A percentile compares a stretch with the other conserved stretches of the same genome.
Conservation (phyloP, 495 filamentous ascomycete species). For the Talaromyces trachyspermus region DNA sequence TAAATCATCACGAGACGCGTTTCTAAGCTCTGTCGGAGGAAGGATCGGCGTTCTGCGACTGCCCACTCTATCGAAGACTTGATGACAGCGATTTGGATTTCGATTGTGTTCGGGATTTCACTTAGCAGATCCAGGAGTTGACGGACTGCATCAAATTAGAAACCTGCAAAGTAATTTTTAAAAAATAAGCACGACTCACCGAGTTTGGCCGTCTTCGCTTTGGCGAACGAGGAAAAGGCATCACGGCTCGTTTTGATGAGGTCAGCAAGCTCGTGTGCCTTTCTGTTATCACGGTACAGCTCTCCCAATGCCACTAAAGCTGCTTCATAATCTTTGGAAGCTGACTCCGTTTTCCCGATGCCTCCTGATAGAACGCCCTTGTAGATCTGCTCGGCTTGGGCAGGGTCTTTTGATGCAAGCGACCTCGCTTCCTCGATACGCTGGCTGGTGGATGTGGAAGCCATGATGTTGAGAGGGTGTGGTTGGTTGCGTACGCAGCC, state of each 20-base stretch:
- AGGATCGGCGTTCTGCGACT: slow-evolving; percentile 80
- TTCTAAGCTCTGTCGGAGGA: slow-evolving; percentile 96
- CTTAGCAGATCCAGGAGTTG: slow-evolving; percentile 95
- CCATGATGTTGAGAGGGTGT: slow-evolving; percentile 32
- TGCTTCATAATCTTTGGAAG: slow-evolving; percentile 79
- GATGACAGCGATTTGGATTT: slow-evolving; percentile 87
- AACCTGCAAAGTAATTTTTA: not conserved
- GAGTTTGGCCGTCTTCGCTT: slow-evolving; percentile 97
- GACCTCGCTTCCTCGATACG: slow-evolving; percentile 79
- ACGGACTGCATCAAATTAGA: slow-evolving; percentile 56
- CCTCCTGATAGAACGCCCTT: slow-evolving; percentile 80
- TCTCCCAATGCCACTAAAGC: slow-evolving; percentile 80
- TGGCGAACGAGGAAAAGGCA: slow-evolving; percentile 89
- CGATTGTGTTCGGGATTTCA: slow-evolving; percentile 83
- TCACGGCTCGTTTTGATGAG: slow-evolving; percentile 86
- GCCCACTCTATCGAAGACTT: slow-evolving; percentile 99
- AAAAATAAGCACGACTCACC: slow-evolving; percentile 48
- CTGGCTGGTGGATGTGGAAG: slow-evolving; percentile 43
- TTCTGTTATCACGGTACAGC: slow-evolving; percentile 85
- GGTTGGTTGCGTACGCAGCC: not conserved
- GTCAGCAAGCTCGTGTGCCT: slow-evolving; percentile 79
- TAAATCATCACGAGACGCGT: slow-evolving; percentile 88
- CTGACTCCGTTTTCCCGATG: slow-evolving; percentile 74
- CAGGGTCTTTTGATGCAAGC: slow-evolving; percentile 67
- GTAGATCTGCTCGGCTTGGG: slow-evolving; percentile 75